Base-by-base conservation (phyloP, 352 stramenopile species). In the Hyaloperonospora arabidopsidis region DNA sequence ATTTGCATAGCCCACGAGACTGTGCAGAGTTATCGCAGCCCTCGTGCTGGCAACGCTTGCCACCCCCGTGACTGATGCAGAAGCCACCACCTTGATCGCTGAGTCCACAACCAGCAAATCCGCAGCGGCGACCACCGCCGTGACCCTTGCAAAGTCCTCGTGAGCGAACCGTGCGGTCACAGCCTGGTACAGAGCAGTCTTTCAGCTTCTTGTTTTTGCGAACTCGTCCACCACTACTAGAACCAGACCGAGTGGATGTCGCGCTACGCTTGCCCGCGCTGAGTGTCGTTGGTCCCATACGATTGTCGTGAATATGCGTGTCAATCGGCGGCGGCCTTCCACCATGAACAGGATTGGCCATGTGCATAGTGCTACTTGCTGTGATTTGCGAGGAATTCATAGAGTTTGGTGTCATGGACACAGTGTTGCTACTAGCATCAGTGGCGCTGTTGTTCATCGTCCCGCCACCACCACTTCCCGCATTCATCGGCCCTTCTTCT, bases 171-270 rank as follows among this genome's bases (percentile, higher is more conserved):
- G 77, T 89, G 22, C 79, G 79, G 46, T 83, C 72, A 34, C 83
- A 93, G 13, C 74, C 74, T 7, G 74, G 72, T 14, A 89, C 78
- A 12, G 83, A 88, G 59, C 83, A 93, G 47, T 89, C 79, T 54
- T 89, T 89, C 46, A 88, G 66, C 60, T 93, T 93, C 61, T 86
- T 87, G 59, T 76, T 80, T 68, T 89, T 89, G 54, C 74, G 74
- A 18, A 72, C 67, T 38, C 67, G 67, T 13, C 65, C 59, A 0
- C 60, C 40, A 29, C 64, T 79, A 49, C 69, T 68, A 13, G 74
- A 79, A 32, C 60, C 63, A 6, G 74, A 78, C 12, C 69, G 71
- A 62, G 67, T 78, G 17, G 65, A 69, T 1, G 60, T 61, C 34
- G 61, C 50, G 8, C 53, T 64, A 52, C 65, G 64, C 29, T 76